Conservation (phyloP, 2,329 filamentous ascomycete genomes). For the Verticillium longisporum region DNA sequence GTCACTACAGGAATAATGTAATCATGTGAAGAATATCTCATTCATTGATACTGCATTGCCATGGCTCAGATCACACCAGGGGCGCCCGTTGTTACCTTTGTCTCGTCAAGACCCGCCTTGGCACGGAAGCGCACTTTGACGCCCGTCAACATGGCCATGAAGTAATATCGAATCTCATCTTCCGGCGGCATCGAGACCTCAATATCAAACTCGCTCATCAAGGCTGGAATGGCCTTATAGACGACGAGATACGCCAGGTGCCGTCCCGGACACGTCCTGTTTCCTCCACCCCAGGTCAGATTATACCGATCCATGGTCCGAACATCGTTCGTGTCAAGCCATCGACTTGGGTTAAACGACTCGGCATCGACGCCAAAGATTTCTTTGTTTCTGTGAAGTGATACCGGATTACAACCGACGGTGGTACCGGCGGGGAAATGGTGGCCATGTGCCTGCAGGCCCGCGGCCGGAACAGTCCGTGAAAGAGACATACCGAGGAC, state of each 20-base stretch:
- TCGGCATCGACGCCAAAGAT: slow-evolving; percentile 42
- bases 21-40: too few relatives aligned
- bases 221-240: slow-evolving; percentile 30
- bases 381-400: slow-evolving; percentile 40
- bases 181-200: slow-evolving; percentile 30
- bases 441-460: slow-evolving; percentile 29
- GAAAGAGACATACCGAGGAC: slow-evolving; percentile 46
- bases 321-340: slow-evolving; percentile 27
- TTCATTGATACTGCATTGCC: not conserved
- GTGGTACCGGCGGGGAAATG: slow-evolving; percentile 36
- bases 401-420: slow-evolving; percentile 43
- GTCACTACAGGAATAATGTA: too few relatives aligned
- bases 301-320: slow-evolving; percentile 40
- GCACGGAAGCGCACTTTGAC: slow-evolving; percentile 32
- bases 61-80: not conserved
- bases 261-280: slow-evolving; percentile 42
- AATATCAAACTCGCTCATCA: slow-evolving; percentile 38
- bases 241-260: slow-evolving; percentile 45
- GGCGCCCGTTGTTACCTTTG: not conserved
- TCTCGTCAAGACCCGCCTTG: not conserved
- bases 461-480: slow-evolving; percentile 32
- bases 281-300: slow-evolving; percentile 45
- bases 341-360: slow-evolving; percentile 38
- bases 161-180: slow-evolving; percentile 36
- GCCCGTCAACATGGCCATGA: slow-evolving; percentile 44